phyloP scores from a whole-genome alignment of 345 rosid species.

The Citrus medica region DNA sequence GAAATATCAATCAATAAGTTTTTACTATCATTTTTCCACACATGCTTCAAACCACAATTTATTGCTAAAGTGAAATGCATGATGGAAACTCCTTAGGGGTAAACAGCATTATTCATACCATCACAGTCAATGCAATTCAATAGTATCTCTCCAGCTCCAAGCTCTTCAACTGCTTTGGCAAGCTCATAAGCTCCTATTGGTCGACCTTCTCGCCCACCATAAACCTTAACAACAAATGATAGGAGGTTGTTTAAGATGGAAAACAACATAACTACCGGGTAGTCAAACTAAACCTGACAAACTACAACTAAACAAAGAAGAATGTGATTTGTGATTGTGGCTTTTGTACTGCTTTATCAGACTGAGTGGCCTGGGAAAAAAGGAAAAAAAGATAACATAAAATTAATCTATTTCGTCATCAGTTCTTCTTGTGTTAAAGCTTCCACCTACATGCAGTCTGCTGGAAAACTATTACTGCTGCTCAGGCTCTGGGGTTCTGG shows the following conservation, averaged over 20 bases:
- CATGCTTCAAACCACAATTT: neutral
- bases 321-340: neutral
- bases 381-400: neutral
- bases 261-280: neutral
- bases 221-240: slow-evolving; percentile 49
- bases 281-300: neutral
- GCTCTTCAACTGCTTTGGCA: slow-evolving; percentile 89
- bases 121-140: slow-evolving; percentile 97
- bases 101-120: slow-evolving; percentile 39
- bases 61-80: neutral
- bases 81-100: neutral
- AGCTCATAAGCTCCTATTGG: slow-evolving; percentile 98
- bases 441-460: neutral
- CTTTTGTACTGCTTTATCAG: neutral
- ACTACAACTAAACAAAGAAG: neutral
- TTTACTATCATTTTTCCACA: neutral
- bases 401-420: neutral
- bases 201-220: slow-evolving; percentile 96
- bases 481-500: neutral
- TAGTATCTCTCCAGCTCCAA: slow-evolving; percentile 96
- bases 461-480: neutral
- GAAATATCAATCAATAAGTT: neutral
- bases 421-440: neutral
- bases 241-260: neutral
- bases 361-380: neutral